Percentiles rank a stretch among this genome's conserved stretches.
Conservation (phyloP, 2,329 filamentous ascomycete species). For the Nothophaeocryptopus gaeumannii region DNA sequence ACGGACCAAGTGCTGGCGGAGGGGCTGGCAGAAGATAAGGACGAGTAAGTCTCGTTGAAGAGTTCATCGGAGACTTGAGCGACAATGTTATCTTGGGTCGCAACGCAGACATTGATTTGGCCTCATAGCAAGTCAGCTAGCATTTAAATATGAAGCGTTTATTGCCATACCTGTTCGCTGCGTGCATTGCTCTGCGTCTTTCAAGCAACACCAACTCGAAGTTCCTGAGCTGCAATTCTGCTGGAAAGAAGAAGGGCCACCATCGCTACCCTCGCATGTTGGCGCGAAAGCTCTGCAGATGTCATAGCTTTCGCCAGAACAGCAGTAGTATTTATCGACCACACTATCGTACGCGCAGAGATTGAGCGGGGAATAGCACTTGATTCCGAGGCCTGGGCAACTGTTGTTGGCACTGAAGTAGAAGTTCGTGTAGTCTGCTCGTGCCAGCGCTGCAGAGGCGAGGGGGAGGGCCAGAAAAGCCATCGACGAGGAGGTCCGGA, state of each 20-base stretch:
- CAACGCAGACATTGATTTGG: conserved; percentile 15
- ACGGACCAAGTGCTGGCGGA: conserved; percentile 13
- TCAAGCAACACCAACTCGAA: conserved; percentile 16
- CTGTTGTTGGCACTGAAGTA: conserved; percentile 12
- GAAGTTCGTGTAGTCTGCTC: conserved; percentile 17
- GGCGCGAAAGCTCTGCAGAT: conserved; percentile 16
- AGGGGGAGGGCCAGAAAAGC: background rate
- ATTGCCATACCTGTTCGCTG: conserved; percentile 11
- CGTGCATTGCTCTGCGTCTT: conserved; percentile 15
- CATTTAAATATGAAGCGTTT: background rate
- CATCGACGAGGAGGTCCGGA: no score
- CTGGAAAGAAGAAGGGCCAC: conserved; percentile 5
- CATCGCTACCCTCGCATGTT: conserved; percentile 11
- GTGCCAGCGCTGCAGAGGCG: background rate
- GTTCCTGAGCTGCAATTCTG: conserved; percentile 6
- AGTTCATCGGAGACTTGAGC: conserved; percentile 6
- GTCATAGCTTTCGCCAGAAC: conserved; percentile 10
- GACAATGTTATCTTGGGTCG: conserved; percentile 18
- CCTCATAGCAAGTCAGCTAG: conserved; percentile 6
- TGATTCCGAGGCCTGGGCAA: conserved; percentile 12
- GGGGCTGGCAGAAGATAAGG: conserved; percentile 13
- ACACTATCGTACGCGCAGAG: conserved; percentile 20
- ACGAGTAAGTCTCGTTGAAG: conserved; percentile 15
- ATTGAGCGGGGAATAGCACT: conserved; percentile 4
- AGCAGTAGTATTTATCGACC: conserved; percentile 18